Base-by-base conservation (phyloP, 2,329 filamentous ascomycete species). In the Aspergillus tanneri region DNA sequence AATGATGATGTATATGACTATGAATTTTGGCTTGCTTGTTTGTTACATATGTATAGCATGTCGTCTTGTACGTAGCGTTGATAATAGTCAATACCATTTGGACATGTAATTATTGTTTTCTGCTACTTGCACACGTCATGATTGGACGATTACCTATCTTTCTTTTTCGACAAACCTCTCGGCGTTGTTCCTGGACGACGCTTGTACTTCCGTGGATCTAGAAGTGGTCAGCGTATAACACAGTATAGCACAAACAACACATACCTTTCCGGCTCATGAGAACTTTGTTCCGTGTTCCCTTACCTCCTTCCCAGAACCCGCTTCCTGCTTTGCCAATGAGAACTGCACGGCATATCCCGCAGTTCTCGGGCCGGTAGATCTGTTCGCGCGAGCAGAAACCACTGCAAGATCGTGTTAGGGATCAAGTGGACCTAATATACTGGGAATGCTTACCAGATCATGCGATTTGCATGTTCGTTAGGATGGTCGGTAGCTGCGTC, bases 221-320 rank as follows among this genome's bases (percentile, higher is more conserved):
- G n/a, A 5, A 19, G 22, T 3, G 10, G 28, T 56, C 47, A 61
- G 50, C 19, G 38, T 19, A 12, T 39, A n/a, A 30, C 11, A 36
- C 4, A 22, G n/a, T 2, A 12, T 18, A n/a, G 28, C 21, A 7
- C 12, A 19, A 24, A 18, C 49, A 5, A 11, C 22, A 52, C 64
- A 35, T 64, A 74, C 74, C 75, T 70, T 89, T 90, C 50, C 84
- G 77, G 60, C 83, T 87, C 88, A 91, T 91, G 60, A 78, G 72
- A 24, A 71, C 72, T 67, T 77, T 81, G 63, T 90, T 86, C 52
- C 88, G 75, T n/a, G 87, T 91, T 1, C 87, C 87, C 66, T 87
- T 89, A 1, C 89, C 89, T 9, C 89, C 89, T 72, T 95, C 89
- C 89, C 89, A 95, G 70, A 90, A 95, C 0, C 89, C 89, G 35